A percentile compares a stretch with the other conserved stretches of the same genome.
Evolutionary conservation across 108 stramenopile genomes (phyloP).

Genomic region (Fistulifera pelliculosa): DNA sequence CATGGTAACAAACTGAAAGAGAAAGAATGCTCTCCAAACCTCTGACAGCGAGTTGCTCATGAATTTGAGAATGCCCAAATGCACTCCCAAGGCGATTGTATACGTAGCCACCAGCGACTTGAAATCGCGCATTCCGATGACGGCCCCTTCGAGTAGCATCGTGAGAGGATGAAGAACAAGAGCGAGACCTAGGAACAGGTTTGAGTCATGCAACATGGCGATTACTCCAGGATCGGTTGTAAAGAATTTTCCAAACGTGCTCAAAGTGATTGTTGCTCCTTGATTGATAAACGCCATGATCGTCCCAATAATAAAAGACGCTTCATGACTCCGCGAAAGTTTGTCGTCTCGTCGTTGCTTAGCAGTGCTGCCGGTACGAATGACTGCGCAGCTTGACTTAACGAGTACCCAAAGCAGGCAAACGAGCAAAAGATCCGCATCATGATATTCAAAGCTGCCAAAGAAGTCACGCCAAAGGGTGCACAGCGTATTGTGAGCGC

Average conservation of each 20-base stretch:
- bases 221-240: conserved; percentile 45
- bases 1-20: conserved; percentile 36
- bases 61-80: conserved; percentile 39
- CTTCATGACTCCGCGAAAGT: conserved; percentile 8
- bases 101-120: conserved; percentile 49
- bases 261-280: conserved; percentile 16
- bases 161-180: conserved; percentile 67
- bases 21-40: conserved; percentile 56
- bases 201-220: conserved; percentile 32
- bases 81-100: conserved; percentile 29
- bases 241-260: conserved; percentile 30
- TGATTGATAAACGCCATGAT: conserved; percentile 15
- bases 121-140: conserved; percentile 57
- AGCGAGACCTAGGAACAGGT: conserved; percentile 29
- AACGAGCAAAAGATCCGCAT: conserved; percentile 91
- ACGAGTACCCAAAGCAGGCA: conserved; percentile 81
- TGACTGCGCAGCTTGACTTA: conserved; percentile 80
- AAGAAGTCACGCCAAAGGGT: conserved; percentile 55
- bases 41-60: conserved; percentile 33
- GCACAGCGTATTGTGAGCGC: conserved; percentile 67
- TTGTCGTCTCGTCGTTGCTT: conserved; percentile 15
- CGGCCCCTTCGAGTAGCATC: conserved; percentile 66
- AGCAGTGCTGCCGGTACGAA: conserved; percentile 74
- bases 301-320: conserved; percentile 17
- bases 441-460: conserved; percentile 84